A percentile compares a stretch with the other conserved stretches of the same genome.
These are phyloP conservation scores for Orbilia ellipsospora DNA, from an alignment of 2,329 filamentous ascomycete species.

Conservation along the genomic window DNA sequence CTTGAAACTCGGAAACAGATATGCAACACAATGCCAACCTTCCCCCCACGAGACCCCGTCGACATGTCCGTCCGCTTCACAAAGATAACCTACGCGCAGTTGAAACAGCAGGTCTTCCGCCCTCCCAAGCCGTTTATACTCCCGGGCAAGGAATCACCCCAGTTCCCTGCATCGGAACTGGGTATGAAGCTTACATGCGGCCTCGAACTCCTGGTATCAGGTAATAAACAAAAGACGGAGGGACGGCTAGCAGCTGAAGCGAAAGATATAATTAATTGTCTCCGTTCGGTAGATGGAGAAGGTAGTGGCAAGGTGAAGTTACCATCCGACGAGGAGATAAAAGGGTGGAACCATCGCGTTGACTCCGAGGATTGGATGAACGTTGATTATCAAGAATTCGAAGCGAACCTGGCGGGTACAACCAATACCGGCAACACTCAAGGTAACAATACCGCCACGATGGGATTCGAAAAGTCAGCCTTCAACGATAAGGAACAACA, in stretches of 20 bases:
- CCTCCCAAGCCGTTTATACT: conserved; percentile 65
- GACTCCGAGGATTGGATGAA: conserved; percentile 93
- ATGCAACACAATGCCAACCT: conserved; percentile 62
- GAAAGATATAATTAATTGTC: conserved; percentile 36
- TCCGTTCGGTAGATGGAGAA: conserved; percentile 10
- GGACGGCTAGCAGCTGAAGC: conserved; percentile 54
- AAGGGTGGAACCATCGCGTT: conserved; percentile 74
- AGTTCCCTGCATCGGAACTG: conserved; percentile 65
- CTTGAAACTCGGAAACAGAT: conserved; percentile 65
- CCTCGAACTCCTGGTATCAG: conserved; percentile 84
- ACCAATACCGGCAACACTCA: conserved; percentile 54
- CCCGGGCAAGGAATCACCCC: conserved; percentile 47
- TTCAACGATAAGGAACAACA: conserved; percentile 76
- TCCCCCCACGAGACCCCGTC: conserved; percentile 82
- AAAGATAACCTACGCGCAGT: conserved; percentile 87
- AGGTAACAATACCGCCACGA: neutral
- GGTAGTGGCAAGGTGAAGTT: conserved; percentile 63
- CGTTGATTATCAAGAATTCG: conserved; percentile 89
- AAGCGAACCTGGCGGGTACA: conserved; percentile 76
- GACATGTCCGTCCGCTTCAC: conserved; percentile 84
- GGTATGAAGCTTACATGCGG: conserved; percentile 92
- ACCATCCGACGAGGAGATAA: conserved; percentile 79
- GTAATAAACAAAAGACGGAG: conserved; percentile 69
- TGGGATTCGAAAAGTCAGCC: conserved; percentile 61
- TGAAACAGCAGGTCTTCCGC: conserved; percentile 85